phyloP scores from a whole-genome alignment of 176 grass and related monocot genomes.

The Lolium perenne region DNA sequence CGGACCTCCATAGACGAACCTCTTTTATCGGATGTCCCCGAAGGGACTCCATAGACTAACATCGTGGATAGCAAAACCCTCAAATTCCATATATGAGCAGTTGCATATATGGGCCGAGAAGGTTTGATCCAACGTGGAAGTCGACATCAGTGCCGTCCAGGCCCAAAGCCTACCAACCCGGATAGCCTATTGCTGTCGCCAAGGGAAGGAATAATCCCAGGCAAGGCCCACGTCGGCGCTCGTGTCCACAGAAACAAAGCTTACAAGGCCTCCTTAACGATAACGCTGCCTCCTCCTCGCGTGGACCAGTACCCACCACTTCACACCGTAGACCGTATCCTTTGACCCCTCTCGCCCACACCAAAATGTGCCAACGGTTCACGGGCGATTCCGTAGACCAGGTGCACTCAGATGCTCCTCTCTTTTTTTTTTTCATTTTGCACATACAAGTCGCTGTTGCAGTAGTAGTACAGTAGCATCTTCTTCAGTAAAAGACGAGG shows the following conservation, averaged over 20 bases:
- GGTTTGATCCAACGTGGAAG: neutral
- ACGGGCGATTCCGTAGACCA: neutral
- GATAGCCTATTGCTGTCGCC: neutral
- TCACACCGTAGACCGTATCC: neutral
- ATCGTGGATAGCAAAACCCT: no score
- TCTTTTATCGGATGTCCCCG: no score
- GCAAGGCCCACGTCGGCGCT: conserved; percentile 5
- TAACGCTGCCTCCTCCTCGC: neutral
- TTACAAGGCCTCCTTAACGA: neutral
- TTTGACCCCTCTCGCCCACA: no score
- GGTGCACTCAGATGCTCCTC: neutral
- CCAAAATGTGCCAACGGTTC: neutral
- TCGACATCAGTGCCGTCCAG: neutral
- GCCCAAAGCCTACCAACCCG: neutral
- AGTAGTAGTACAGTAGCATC: neutral
- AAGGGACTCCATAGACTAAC: no score
- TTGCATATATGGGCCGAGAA: no score
- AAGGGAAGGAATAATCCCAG: neutral
- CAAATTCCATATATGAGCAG: no score
- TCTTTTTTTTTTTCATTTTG: neutral
- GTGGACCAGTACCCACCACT: neutral
- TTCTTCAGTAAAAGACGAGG: neutral
- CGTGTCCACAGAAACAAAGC: conserved; percentile 30
- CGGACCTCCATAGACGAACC: no score
- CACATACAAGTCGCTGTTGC: conserved; percentile 14